A percentile compares a stretch with the other conserved stretches of the same genome.
These are phyloP conservation scores for Pythium graminicola DNA, from an alignment of 352 stramenopile species.

Conservation along the genomic window DNA sequence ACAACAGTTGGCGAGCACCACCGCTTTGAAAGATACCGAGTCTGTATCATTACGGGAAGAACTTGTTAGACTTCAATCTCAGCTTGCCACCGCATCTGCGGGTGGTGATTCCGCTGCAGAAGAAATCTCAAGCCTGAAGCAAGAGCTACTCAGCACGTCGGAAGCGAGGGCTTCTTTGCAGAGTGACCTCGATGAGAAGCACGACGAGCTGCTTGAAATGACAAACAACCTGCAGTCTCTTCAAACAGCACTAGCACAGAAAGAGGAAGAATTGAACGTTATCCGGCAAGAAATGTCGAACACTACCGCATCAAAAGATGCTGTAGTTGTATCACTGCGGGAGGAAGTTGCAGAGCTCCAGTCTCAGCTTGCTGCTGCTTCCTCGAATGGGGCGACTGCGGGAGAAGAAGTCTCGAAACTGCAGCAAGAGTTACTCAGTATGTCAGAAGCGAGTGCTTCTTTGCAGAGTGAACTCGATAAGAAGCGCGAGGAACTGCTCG, in stretches of 20 bases:
- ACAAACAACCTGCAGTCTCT: neutral
- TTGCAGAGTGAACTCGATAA: neutral
- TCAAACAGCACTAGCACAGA: neutral
- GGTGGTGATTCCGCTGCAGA: neutral
- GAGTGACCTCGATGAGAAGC: neutral
- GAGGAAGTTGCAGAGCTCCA: neutral
- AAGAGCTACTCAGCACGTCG: neutral
- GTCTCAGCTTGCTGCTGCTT: neutral
- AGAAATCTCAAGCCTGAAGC: neutral
- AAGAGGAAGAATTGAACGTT: slow-evolving; percentile 5
- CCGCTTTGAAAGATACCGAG: neutral
- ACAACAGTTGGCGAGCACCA: neutral
- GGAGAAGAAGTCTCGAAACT: neutral
- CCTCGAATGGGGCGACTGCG: neutral
- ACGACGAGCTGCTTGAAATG: too few species aligned
- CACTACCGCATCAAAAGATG: neutral
- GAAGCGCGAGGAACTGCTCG: neutral
- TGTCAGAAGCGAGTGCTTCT: neutral
- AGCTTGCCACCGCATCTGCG: neutral
- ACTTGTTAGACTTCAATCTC: neutral
- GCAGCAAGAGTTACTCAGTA: neutral
- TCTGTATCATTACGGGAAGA: neutral
- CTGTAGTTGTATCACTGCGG: neutral
- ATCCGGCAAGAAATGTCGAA: neutral
- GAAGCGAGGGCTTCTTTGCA: neutral